Conservation (phyloP, 2,329 filamentous ascomycete genomes). For the Claviceps africana region DNA sequence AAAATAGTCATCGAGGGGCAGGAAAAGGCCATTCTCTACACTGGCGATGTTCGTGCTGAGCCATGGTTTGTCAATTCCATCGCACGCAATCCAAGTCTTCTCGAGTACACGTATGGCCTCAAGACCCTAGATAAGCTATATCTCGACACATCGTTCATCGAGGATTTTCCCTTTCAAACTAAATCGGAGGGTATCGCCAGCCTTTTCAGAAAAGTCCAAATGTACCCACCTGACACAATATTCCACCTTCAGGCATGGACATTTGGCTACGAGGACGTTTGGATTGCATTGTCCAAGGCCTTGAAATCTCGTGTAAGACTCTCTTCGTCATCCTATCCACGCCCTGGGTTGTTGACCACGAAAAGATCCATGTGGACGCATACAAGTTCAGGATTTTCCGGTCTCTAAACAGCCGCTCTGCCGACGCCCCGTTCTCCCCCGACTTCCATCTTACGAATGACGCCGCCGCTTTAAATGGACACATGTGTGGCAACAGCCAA, state of each 20-base stretch:
- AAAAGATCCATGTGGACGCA: slow-evolving; percentile 62
- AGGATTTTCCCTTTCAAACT: slow-evolving; percentile 33
- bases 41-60: slow-evolving; percentile 77
- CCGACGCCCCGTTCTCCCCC: too few species aligned
- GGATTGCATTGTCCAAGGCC: slow-evolving; percentile 62
- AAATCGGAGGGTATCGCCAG: slow-evolving; percentile 67
- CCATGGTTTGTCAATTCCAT: slow-evolving; percentile 72
- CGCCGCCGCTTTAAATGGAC: slow-evolving; percentile 57
- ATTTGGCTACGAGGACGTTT: slow-evolving; percentile 81
- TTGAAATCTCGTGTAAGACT: slow-evolving; percentile 45
- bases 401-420: slow-evolving; percentile 36
- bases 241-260: slow-evolving; percentile 88
- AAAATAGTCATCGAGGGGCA: slow-evolving; percentile 55
- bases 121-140: slow-evolving; percentile 69
- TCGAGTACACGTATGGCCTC: slow-evolving; percentile 57
- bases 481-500: slow-evolving; percentile 56
- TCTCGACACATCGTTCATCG: slow-evolving; percentile 68
- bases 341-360: slow-evolving; percentile 6
- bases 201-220: slow-evolving; percentile 51
- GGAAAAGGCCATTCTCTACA: slow-evolving; percentile 66
- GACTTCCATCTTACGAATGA: slow-evolving; percentile 38
- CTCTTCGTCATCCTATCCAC: background rate
- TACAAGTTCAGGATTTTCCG: slow-evolving; percentile 66
- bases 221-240: slow-evolving; percentile 57
- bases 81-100: slow-evolving; percentile 53